Conservation (phyloP, 1,284 basidiomycete genomes). For the Rhodotorula sp. region DNA sequence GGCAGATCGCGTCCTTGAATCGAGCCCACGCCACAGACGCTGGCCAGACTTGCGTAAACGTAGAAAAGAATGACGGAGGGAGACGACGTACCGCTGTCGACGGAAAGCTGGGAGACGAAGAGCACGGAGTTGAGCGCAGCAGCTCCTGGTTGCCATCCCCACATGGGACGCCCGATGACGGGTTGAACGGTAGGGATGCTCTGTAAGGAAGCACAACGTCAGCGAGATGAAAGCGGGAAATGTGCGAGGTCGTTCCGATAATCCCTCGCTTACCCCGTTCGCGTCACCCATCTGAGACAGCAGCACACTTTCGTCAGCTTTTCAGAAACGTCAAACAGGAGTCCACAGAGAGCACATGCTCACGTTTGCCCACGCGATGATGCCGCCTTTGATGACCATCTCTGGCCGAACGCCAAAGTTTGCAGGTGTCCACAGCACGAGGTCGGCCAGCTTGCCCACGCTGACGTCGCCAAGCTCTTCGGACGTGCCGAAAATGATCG, state of each 20-base stretch:
- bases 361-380: conserved; percentile 85
- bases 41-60: no score
- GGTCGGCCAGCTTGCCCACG: conserved; percentile 80
- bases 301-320: not conserved
- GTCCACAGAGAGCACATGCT: conserved; percentile 35
- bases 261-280: conserved; percentile 39
- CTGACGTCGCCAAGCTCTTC: conserved; percentile 83
- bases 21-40: no score
- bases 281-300: conserved; percentile 44
- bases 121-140: conserved; percentile 76
- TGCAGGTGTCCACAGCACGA: conserved; percentile 90
- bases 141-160: conserved; percentile 70
- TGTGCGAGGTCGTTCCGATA: not conserved
- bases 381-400: conserved; percentile 89
- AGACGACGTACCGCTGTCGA: conserved; percentile 57
- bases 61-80: not conserved
- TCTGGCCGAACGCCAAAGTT: conserved; percentile 90
- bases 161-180: conserved; percentile 81
- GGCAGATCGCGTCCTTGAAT: no score
- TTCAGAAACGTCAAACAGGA: not conserved
- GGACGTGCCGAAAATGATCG: conserved; percentile 88
- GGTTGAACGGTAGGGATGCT: conserved; percentile 94
- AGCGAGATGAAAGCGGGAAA: not conserved
- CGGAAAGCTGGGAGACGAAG: conserved; percentile 78
- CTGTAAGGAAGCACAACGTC: conserved; percentile 17